Percentiles rank a stretch among this genome's conserved stretches.
These are phyloP conservation scores for Parsonsia alboflavescens DNA, from an alignment of 257 asterid genomes.

Conservation along the genomic window DNA sequence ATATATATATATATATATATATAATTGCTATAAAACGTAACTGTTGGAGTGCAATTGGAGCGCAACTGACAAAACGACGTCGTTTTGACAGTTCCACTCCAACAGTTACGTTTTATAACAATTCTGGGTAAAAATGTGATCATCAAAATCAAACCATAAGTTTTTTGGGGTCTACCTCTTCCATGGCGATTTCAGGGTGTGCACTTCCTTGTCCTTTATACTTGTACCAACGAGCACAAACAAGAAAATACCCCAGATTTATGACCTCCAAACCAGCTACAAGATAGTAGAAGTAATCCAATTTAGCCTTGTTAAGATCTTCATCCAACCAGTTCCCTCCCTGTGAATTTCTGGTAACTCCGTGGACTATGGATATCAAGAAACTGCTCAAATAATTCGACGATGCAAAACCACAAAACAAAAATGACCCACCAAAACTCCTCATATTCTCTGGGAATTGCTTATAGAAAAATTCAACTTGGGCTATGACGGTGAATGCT, in stretches of 20 bases:
- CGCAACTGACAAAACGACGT: too few relatives aligned
- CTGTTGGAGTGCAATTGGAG: too few relatives aligned
- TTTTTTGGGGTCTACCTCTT: background rate
- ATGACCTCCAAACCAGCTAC: conserved; percentile 25
- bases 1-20: too few relatives aligned
- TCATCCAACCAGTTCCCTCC: conserved; percentile 28
- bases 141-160: background rate
- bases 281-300: conserved; percentile 29
- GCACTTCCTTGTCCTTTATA: conserved; percentile 22
- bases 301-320: conserved; percentile 30
- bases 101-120: too few relatives aligned
- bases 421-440: conserved; percentile 30
- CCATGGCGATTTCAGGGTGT: conserved; percentile 3
- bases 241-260: conserved; percentile 16
- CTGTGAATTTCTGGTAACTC: conserved; percentile 15
- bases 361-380: conserved; percentile 26
- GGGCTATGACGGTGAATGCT: conserved; percentile 25
- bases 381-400: conserved; percentile 23
- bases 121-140: background rate
- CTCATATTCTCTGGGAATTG: conserved; percentile 36
- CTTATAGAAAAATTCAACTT: conserved; percentile 30
- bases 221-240: conserved; percentile 29
- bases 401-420: conserved; percentile 24
- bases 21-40: too few relatives aligned
- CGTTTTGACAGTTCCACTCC: too few relatives aligned